These are phyloP conservation scores for Coemansia sp. DNA, from an alignment of 192 early-diverging fungal species.

Conservation along the genomic window DNA sequence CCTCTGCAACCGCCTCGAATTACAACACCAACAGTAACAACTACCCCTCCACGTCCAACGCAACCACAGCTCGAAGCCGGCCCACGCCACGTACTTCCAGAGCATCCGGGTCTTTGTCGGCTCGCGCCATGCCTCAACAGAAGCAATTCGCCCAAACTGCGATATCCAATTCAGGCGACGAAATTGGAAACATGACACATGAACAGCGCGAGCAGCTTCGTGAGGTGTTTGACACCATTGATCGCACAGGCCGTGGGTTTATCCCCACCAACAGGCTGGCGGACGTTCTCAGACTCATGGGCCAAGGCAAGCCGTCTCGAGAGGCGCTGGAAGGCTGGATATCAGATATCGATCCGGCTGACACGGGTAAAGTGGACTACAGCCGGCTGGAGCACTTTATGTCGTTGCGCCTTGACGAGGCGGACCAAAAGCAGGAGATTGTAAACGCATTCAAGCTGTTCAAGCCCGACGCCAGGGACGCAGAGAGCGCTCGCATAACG, in stretches of 20 bases:
- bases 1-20: neutral
- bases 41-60: neutral
- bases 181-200: conserved; percentile 31
- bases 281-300: conserved; percentile 19
- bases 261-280: conserved; percentile 22
- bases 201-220: conserved; percentile 47
- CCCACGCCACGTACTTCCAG: neutral
- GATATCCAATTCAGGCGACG: conserved; percentile 4
- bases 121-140: conserved; percentile 7
- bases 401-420: conserved; percentile 24
- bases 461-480: conserved; percentile 67
- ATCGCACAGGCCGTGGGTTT: conserved; percentile 25
- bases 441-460: conserved; percentile 76
- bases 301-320: neutral
- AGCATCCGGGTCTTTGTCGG: neutral
- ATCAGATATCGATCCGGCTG: conserved; percentile 31
- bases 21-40: neutral
- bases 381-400: conserved; percentile 34
- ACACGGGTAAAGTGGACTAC: conserved; percentile 30
- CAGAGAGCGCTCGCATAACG: conserved; percentile 60
- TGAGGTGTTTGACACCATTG: conserved; percentile 42
- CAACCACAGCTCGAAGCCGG: conserved; percentile 2
- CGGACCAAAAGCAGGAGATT: conserved; percentile 69
- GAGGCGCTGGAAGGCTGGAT: conserved; percentile 17
- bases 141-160: neutral